Conservation (phyloP, 108 stramenopile genomes). For the Skeletonema tropicum region DNA sequence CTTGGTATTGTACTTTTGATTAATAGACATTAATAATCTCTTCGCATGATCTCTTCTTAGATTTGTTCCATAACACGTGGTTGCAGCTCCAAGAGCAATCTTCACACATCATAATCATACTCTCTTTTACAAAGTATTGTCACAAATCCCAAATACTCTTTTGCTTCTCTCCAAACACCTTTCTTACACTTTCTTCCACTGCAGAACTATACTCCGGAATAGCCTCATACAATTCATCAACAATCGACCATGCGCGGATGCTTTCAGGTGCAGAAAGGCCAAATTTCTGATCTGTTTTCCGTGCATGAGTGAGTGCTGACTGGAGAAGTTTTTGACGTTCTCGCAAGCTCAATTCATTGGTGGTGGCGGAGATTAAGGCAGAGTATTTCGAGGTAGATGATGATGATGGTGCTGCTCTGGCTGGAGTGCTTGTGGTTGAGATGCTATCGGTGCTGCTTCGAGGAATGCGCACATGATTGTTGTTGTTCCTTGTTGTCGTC, state of each 20-base stretch:
- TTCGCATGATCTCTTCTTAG: background rate
- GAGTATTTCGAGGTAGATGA: background rate
- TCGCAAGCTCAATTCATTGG: background rate
- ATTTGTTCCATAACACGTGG: background rate
- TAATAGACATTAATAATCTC: slow-evolving; percentile 6
- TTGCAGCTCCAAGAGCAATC: background rate
- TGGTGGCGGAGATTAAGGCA: background rate
- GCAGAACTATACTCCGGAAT: background rate
- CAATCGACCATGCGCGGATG: background rate
- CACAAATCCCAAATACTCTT: background rate
- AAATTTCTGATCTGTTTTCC: background rate
- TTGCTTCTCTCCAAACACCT: background rate
- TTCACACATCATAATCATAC: background rate
- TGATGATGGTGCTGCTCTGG: background rate
- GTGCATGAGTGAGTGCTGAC: background rate
- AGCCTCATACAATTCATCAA: background rate
- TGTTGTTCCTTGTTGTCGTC: background rate
- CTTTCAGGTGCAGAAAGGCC: background rate
- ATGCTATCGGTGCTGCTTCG: background rate
- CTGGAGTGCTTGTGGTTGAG: background rate
- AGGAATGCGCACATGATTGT: background rate
- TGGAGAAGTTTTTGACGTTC: background rate
- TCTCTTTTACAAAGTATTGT: no score
- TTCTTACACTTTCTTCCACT: background rate
- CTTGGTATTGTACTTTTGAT: background rate